Evolutionary conservation across 2,329 filamentous ascomycete species (phyloP), one percentile per base, ranked within the genome.

Genomic region (Colletotrichum echinochloae): DNA sequence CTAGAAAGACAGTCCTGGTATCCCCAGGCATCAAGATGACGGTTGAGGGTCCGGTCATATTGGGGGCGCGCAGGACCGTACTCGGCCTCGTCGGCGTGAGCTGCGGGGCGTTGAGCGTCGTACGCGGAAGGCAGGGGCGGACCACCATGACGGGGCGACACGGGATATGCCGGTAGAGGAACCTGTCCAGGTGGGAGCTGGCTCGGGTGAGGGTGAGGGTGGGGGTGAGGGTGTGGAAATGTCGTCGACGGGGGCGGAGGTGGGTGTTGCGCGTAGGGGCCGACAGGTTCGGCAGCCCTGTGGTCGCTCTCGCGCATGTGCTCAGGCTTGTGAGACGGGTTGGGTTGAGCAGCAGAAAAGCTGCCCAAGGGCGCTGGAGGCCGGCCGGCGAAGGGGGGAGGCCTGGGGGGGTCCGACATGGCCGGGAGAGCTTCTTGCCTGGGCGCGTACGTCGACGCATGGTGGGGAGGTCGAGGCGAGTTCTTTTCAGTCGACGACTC

Each of bases 1-100:
- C 84, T 82, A 68, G 82, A 81, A 5, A 89, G 78, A 26, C 83
- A 84, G 57, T 89, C 87, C 37, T 83, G 80, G 65, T 89, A 89
- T 41, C 81, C 83, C 84, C 85, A 88, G 18, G 83, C 82, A 72
- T 89, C 86, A 37, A 87, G 84, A 65, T 86, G 84, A 54, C 85
- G 81, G 65, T 83, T 83, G 1, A 86, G 75, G 3, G 82, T 79
- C 41, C 79, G 75, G 26, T 88, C 85, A 65, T 86, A 87, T 59
- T 83, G 79, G 20, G 76, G 76, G 51, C 83, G 78, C 16, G 77
- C 79, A 64, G 80, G 74, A 3, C 74, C 78, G 62, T 83, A 85
- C 3, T 87, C 82, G 2, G 74, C 78, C 18, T 86, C 84, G 5
- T 88, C 86, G 3, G 77, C 75, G 51, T 85, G 83, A 7, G 81